Conservation (phyloP, 352 stramenopile species). For the Elongisporangium undulatum region DNA sequence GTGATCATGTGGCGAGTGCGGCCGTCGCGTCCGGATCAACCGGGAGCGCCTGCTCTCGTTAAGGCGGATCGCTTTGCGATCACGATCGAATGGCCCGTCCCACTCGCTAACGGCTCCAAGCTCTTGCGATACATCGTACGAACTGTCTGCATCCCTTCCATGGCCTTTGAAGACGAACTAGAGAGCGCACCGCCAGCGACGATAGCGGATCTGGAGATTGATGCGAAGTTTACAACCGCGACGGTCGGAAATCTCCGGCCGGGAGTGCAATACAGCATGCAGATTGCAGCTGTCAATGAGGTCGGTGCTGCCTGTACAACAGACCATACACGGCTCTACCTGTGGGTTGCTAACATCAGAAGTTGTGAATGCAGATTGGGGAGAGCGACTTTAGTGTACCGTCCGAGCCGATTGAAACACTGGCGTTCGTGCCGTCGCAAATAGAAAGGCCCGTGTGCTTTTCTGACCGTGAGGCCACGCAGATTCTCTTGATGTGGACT, state of each 20-base stretch:
- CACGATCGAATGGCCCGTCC: constrained; percentile 35
- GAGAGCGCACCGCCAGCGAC: not conserved
- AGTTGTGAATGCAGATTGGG: constrained; percentile 59
- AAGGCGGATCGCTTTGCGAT: constrained; percentile 44
- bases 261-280: constrained; percentile 43
- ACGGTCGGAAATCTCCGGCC: constrained; percentile 42
- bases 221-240: constrained; percentile 35
- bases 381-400: constrained; percentile 36
- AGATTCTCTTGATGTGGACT: constrained; percentile 45
- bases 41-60: constrained; percentile 17
- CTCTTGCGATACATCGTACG: constrained; percentile 50
- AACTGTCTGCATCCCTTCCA: constrained; percentile 2
- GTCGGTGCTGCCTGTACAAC: constrained; percentile 12
- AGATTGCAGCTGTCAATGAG: constrained; percentile 48
- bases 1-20: constrained; percentile 47
- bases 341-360: not conserved
- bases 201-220: constrained; percentile 29
- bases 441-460: constrained; percentile 36
- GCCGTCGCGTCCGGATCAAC: constrained; percentile 38
- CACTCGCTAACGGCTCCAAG: constrained; percentile 51
- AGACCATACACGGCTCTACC: not conserved
- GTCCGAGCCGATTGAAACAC: constrained; percentile 42
- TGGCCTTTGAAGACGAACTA: not conserved
- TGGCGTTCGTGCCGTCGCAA: constrained; percentile 54
- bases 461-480: constrained; percentile 24